Evolutionary conservation across 352 stramenopile genomes (phyloP), one percentile per base, ranked within the genome.

Genomic region (Pythium sp.): DNA sequence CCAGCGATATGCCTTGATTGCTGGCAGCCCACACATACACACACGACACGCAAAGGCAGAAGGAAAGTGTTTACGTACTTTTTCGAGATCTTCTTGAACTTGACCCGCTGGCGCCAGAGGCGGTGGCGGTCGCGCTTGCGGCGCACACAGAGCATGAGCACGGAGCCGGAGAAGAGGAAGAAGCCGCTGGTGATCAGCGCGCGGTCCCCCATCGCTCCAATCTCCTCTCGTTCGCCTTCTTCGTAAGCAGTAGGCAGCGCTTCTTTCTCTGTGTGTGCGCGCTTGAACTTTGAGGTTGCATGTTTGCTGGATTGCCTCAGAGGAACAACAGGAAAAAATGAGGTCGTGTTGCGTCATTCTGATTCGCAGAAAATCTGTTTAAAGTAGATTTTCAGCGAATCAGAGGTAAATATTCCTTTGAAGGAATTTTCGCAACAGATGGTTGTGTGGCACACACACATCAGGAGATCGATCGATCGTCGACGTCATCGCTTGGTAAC

Each of bases 71-170:
- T 11, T 15, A 58, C 79, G 43, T 62, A 95, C 87, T 82, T 84
- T 71, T 92, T 91, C 63, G 86, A 94, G 67, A 95, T 86, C 72
- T 94, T 93, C 75, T 95, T 95, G 76, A 91, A 87, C 7, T 80
- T 90, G 28, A 95, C 75, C 51, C 86, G 84, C 70, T 89, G 72
- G 24, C 80, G 85, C 87, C 87, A 95, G 58, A 79, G 71, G 38
- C 78, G 77, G 64, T 93, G 75, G 20, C 87, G 84, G 62, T 84
- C 74, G 58, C 79, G 77, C 72, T 95, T 92, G 60, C 86, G 82
- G 54, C 80, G 75, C 28, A 87, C 69, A 51, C 82, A 93, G 51
- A 93, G 69, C 38, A 90, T 70, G 71, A 79, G 75, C 30, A 93
- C 68, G 9, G 79, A 87, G 20, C 80, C 87, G 18, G 83, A 92